Evolutionary conservation across 148 eudicot species (phyloP), one percentile per base, ranked within the genome.

Genomic region (Simmondsia chinensis): DNA sequence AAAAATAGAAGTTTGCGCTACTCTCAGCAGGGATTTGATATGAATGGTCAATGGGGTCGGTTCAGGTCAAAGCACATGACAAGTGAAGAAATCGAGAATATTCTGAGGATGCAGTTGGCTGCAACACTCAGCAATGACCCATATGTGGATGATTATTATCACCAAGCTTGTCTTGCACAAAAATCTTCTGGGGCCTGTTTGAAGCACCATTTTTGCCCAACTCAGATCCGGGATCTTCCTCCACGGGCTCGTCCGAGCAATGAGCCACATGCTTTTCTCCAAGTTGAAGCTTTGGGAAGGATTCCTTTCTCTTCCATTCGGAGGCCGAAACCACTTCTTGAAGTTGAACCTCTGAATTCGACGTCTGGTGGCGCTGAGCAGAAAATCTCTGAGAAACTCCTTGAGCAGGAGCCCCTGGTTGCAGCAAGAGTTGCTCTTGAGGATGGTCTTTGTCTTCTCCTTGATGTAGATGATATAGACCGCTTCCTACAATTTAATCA

Each of bases 361-460:
- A 52, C 70, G 43, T 39, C 68, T 50, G 61, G 69, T 13, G 43
- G 56, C 44, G 17, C 46, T 43, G 95, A 78, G 52, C 74, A 65
- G 29, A 71, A 66, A 50, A 29, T 44, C 23, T 18, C 42, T 20
- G 67, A 69, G 48, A 84, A 70, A 74, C 94, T 88, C 11, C 69
- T 85, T 47, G 97, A 85, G 45, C 83, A 85, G 57, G 97, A 91
- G 44, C 97, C 97, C 5, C 62, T 91, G 79, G 77, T 91, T 56
- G 87, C 97, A 43, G 95, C 97, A 22, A 85, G 97, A 72, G 80
- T 85, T 23, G 60, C 79, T 20, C 71, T 91, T 27, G 97, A 91
- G 66, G 94, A 91, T 57, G 79, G 85, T 29, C 67, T 82, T 33
- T 61, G 66, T 54, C 77, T 91, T 54, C 85, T 91, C 39, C 85